These are phyloP conservation scores for Mycena vitilis DNA, from an alignment of 768 basidiomycete genomes.

Conservation along the genomic window DNA sequence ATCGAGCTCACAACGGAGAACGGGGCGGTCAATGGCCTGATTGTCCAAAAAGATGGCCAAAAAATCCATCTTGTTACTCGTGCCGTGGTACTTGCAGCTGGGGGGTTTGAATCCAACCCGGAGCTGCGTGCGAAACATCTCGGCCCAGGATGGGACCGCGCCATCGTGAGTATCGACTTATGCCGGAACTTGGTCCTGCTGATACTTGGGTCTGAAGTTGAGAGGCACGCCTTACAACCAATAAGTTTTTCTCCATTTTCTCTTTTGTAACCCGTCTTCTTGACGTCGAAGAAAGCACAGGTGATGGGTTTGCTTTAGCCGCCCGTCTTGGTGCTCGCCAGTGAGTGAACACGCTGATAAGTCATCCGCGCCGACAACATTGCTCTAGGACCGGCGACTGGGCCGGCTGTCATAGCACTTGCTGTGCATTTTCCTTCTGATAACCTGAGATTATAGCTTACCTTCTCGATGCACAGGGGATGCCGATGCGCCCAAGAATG, in stretches of 20 bases:
- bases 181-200: constrained; percentile 8
- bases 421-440: constrained; percentile 17
- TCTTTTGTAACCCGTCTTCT: background rate
- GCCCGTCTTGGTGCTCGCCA: constrained; percentile 57
- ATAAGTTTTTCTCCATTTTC: constrained; percentile 23
- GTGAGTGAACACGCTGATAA: constrained; percentile 4
- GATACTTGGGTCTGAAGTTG: constrained; percentile 52
- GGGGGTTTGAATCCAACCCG: constrained; percentile 72
- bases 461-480: constrained; percentile 63
- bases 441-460: background rate
- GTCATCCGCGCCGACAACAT: background rate
- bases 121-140: constrained; percentile 65
- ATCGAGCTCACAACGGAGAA: constrained; percentile 50
- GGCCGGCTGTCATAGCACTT: constrained; percentile 75
- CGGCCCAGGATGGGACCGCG: constrained; percentile 68
- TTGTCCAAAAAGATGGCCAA: constrained; percentile 53
- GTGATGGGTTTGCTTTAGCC: constrained; percentile 71
- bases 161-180: constrained; percentile 54
- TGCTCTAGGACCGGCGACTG: constrained; percentile 68
- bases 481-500: constrained; percentile 62
- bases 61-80: constrained; percentile 50
- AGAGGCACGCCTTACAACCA: constrained; percentile 79
- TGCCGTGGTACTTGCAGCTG: constrained; percentile 71
- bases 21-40: constrained; percentile 58
- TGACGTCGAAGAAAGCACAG: constrained; percentile 42